Percentiles rank a stretch among this genome's conserved stretches.
These are phyloP conservation scores for Fusarium phyllophilum DNA, from an alignment of 2,329 filamentous ascomycete genomes.

Conservation along the genomic window DNA sequence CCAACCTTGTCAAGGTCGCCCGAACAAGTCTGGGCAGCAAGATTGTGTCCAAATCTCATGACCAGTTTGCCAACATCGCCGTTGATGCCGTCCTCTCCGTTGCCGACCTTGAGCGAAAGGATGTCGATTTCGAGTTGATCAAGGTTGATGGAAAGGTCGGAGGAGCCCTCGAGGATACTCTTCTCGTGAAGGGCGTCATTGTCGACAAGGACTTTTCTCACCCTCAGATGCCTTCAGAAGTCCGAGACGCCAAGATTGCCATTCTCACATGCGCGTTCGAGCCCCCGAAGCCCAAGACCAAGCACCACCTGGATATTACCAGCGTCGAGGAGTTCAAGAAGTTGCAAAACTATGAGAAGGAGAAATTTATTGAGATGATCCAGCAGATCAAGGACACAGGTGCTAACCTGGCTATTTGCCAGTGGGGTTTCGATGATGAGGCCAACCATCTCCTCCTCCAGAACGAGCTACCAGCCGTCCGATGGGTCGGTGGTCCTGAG, in stretches of 20 bases:
- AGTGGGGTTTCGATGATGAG: slow-evolving; percentile 99
- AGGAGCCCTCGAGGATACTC: slow-evolving; percentile 88
- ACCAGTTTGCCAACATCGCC: slow-evolving; percentile 97
- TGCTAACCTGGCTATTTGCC: slow-evolving; percentile 97
- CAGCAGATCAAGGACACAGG: slow-evolving; percentile 97
- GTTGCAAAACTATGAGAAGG: slow-evolving; percentile 92
- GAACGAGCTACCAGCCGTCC: slow-evolving; percentile 93
- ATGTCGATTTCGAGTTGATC: slow-evolving; percentile 98
- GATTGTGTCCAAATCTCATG: slow-evolving; percentile 98
- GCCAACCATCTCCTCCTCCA: slow-evolving; percentile 97
- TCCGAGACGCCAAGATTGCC: slow-evolving; percentile 94
- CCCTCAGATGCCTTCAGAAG: slow-evolving; percentile 97
- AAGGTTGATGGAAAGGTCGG: slow-evolving; percentile 99
- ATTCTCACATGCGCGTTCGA: slow-evolving; percentile 98
- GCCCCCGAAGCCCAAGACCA: slow-evolving; percentile 99
- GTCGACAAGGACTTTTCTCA: slow-evolving; percentile 99
- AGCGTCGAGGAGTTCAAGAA: slow-evolving; percentile 98
- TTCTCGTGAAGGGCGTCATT: slow-evolving; percentile 97
- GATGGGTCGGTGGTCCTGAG: slow-evolving; percentile 98
- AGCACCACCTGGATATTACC: slow-evolving; percentile 98
- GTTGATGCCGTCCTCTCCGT: slow-evolving; percentile 97
- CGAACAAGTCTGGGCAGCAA: slow-evolving; percentile 97
- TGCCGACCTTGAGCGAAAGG: slow-evolving; percentile 93
- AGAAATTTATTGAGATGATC: slow-evolving; percentile 99
- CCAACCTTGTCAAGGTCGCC: slow-evolving; percentile 92